phyloP scores from a whole-genome alignment of 225 moss, liverwort and hornwort genomes.

The Physcomitrellopsis africana region DNA sequence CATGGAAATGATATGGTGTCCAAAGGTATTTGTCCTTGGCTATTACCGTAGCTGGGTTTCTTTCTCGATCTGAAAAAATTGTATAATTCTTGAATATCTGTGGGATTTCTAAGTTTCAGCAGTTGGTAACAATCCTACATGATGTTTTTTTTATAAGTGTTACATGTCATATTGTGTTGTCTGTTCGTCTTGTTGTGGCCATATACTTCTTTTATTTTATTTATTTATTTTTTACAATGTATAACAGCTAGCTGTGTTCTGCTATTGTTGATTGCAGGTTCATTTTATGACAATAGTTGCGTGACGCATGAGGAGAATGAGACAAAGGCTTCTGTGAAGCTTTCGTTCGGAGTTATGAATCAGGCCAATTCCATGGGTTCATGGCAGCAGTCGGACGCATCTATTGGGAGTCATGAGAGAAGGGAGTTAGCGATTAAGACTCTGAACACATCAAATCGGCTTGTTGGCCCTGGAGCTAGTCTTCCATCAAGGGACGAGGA shows the following conservation, averaged over 20 bases:
- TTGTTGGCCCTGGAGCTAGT: constrained; percentile 8
- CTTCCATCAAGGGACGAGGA: constrained; percentile 47
- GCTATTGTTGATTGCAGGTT: not conserved
- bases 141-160: too few relatives aligned
- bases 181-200: too few relatives aligned
- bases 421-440: constrained; percentile 12
- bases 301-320: constrained; percentile 46
- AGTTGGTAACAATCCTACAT: too few relatives aligned
- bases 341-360: constrained; percentile 6
- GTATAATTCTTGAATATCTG: too few relatives aligned
- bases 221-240: too few relatives aligned
- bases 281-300: constrained; percentile 34
- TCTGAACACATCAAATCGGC: constrained; percentile 4
- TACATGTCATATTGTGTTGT: too few relatives aligned
- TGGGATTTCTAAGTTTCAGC: too few relatives aligned
- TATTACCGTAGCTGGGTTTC: too few relatives aligned
- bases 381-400: constrained; percentile 40
- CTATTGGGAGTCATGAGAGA: constrained; percentile 12
- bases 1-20: constrained; percentile 22
- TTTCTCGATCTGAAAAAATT: too few relatives aligned
- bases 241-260: too few relatives aligned
- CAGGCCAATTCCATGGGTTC: constrained; percentile 18
- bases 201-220: too few relatives aligned
- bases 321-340: constrained; percentile 34
- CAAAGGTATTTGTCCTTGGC: constrained; percentile 15